Evolutionary conservation across 208 protist genomes (phyloP).

Genomic region (Herpetomonas muscarum): DNA sequence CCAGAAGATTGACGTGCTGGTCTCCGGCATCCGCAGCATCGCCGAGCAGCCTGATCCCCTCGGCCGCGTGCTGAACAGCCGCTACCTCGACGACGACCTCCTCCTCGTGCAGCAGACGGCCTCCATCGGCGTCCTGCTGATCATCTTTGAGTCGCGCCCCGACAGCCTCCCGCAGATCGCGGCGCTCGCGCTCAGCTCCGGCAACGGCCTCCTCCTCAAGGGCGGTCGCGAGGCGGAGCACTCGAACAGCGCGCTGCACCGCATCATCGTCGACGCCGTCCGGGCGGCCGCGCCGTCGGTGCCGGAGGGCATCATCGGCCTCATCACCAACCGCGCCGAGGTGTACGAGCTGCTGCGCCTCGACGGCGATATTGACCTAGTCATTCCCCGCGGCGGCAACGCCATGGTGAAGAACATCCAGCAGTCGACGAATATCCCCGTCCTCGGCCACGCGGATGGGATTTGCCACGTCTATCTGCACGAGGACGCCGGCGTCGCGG

Average conservation of each 20-base stretch:
- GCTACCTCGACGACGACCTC: slow-evolving; percentile 66
- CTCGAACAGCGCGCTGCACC: slow-evolving; percentile 52
- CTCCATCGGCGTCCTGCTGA: slow-evolving; percentile 90
- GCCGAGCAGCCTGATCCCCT: slow-evolving; percentile 44
- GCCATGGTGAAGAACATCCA: slow-evolving; percentile 88
- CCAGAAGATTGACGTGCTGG: slow-evolving; percentile 48
- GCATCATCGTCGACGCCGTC: slow-evolving; percentile 44
- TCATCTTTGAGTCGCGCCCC: slow-evolving; percentile 94
- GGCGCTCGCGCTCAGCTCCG: slow-evolving; percentile 71
- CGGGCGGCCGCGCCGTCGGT: slow-evolving; percentile 24
- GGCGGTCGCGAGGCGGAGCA: slow-evolving; percentile 73
- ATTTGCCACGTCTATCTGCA: slow-evolving; percentile 94
- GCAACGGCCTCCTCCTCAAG: slow-evolving; percentile 90
- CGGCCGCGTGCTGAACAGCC: slow-evolving; percentile 37
- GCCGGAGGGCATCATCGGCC: slow-evolving; percentile 37
- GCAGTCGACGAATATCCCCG: slow-evolving; percentile 82
- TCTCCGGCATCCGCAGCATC: slow-evolving; percentile 51
- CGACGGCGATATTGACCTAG: slow-evolving; percentile 86
- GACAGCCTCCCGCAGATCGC: slow-evolving; percentile 86
- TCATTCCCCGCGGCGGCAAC: slow-evolving; percentile 91
- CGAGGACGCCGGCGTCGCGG: slow-evolving; percentile 56
- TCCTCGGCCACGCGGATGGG: slow-evolving; percentile 94
- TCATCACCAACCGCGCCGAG: slow-evolving; percentile 48
- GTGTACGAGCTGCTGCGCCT: slow-evolving; percentile 47
- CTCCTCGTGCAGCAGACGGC: slow-evolving; percentile 69